Evolutionary conservation across 2,329 filamentous ascomycete genomes (phyloP).

Genomic region (Paraconiothyrium sp.): DNA sequence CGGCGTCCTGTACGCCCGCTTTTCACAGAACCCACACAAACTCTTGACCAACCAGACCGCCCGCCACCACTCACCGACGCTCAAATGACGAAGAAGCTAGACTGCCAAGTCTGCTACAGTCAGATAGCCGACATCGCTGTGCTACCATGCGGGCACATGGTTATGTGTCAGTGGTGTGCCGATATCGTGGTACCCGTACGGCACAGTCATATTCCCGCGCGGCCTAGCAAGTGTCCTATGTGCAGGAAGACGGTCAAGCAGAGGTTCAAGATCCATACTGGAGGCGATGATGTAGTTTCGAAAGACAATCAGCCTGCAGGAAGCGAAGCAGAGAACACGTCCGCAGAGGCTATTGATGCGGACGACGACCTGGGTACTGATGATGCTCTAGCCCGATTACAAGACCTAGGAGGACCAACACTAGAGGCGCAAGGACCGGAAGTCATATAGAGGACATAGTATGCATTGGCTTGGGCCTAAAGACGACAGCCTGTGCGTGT

Average conservation of each 20-base stretch:
- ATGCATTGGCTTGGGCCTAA: too few species aligned
- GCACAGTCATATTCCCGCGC: slow-evolving; percentile 52
- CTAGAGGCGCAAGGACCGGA: too few species aligned
- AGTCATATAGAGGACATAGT: too few species aligned
- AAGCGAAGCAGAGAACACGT: background rate
- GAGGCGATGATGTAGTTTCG: slow-evolving; percentile 13
- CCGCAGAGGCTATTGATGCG: background rate
- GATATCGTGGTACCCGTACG: slow-evolving; percentile 59
- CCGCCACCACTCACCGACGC: slow-evolving; percentile 59
- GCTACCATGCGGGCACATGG: slow-evolving; percentile 64
- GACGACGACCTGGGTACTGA: background rate
- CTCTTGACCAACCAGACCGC: slow-evolving; percentile 57
- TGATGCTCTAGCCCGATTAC: background rate
- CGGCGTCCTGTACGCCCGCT: slow-evolving; percentile 16
- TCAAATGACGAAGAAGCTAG: slow-evolving; percentile 60
- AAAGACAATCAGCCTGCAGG: background rate
- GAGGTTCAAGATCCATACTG: slow-evolving; percentile 51
- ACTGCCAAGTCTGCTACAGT: slow-evolving; percentile 63
- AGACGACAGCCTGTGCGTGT: too few species aligned
- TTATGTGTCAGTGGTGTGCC: slow-evolving; percentile 66
- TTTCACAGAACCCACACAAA: slow-evolving; percentile 30
- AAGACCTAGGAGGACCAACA: background rate
- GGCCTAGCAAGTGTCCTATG: slow-evolving; percentile 55
- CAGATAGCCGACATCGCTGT: slow-evolving; percentile 63
- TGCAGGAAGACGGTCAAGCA: slow-evolving; percentile 58